These are phyloP conservation scores for Aspergillus carlsbadensis DNA, from an alignment of 495 filamentous ascomycete genomes.

Conservation along the genomic window DNA sequence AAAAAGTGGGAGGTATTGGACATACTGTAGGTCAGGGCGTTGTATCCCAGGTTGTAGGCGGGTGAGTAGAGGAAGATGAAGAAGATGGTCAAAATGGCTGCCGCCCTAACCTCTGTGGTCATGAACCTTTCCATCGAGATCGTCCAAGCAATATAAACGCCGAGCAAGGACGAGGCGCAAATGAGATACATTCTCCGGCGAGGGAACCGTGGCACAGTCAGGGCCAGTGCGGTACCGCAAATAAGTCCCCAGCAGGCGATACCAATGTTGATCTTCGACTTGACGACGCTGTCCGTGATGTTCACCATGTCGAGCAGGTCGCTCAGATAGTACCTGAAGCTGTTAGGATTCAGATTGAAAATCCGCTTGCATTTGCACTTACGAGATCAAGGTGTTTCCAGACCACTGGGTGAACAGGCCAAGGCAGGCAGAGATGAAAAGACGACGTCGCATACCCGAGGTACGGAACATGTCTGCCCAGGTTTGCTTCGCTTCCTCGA, in stretches of 20 bases:
- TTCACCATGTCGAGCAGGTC: slow-evolving; percentile 49
- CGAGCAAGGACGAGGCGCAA: slow-evolving; percentile 50
- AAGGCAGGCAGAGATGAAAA: slow-evolving; percentile 56
- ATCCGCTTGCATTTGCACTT: slow-evolving; percentile 11
- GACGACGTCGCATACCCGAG: slow-evolving; percentile 53
- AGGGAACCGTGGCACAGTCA: slow-evolving; percentile 51
- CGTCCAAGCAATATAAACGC: slow-evolving; percentile 60
- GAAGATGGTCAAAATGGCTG: slow-evolving; percentile 54
- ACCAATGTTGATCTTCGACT: slow-evolving; percentile 57
- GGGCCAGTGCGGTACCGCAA: slow-evolving; percentile 49
- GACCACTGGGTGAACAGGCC: slow-evolving; percentile 66
- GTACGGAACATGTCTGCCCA: slow-evolving; percentile 57
- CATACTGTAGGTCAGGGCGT: slow-evolving; percentile 64
- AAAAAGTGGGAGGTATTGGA: slow-evolving; percentile 16
- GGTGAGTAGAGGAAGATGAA: slow-evolving; percentile 65
- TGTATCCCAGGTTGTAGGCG: slow-evolving; percentile 68
- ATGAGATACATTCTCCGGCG: slow-evolving; percentile 60
- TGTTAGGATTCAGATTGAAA: neutral
- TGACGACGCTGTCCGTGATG: slow-evolving; percentile 49
- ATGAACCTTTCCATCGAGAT: slow-evolving; percentile 56
- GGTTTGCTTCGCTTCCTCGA: slow-evolving; percentile 50
- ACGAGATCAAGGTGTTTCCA: slow-evolving; percentile 63
- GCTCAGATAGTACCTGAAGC: slow-evolving; percentile 50
- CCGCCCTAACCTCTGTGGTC: slow-evolving; percentile 37
- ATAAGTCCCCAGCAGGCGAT: slow-evolving; percentile 57